A percentile compares a stretch with the other conserved stretches of the same genome.
These are phyloP conservation scores for Parafenestella ontariensis DNA, from an alignment of 2,329 filamentous ascomycete species.

Conservation along the genomic window DNA sequence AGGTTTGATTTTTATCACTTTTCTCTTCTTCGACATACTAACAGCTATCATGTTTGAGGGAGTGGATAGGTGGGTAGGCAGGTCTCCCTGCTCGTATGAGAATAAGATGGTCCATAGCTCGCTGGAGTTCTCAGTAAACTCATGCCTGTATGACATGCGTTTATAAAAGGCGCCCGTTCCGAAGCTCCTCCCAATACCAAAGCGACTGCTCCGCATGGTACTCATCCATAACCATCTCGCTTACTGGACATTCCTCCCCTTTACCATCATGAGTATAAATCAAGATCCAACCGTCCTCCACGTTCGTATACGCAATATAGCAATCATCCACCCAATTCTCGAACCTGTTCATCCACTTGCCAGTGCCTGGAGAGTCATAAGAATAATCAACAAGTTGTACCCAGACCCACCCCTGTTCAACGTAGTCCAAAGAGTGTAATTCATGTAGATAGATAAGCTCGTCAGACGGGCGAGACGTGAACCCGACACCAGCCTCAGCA, in stretches of 20 bases:
- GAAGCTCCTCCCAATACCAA: neutral
- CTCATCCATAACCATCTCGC: neutral
- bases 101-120: too few species aligned
- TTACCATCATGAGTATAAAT: neutral
- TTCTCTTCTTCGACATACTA: too few species aligned
- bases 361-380: neutral
- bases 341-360: neutral
- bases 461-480: neutral
- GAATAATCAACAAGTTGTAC: slow-evolving; percentile 1
- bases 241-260: neutral
- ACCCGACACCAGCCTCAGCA: neutral
- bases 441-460: neutral
- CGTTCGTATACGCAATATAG: neutral
- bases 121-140: too few species aligned
- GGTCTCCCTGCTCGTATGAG: too few species aligned
- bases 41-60: too few species aligned
- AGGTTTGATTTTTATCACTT: too few species aligned
- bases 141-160: too few species aligned
- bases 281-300: neutral
- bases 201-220: neutral
- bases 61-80: too few species aligned
- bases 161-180: too few species aligned
- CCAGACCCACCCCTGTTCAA: slow-evolving; percentile 7
- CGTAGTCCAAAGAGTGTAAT: neutral
- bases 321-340: neutral